Evolutionary conservation across 352 stramenopile species (phyloP).

Genomic region (Blastocystis sp.): DNA sequence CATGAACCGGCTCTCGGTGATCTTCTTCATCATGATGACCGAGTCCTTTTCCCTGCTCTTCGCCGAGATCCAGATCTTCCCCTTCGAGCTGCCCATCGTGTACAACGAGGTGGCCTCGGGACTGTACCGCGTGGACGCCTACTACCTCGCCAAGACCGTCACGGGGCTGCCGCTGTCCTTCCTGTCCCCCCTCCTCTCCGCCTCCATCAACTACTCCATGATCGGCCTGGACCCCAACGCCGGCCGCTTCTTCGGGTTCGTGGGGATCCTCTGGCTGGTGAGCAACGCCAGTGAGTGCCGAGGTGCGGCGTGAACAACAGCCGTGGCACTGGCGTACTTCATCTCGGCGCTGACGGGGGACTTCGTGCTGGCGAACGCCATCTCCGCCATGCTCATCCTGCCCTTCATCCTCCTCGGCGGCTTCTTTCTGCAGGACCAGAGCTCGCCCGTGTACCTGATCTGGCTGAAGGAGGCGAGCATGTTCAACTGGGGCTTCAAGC

Average conservation of each 20-base stretch:
- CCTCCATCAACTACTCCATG: conserved; percentile 61
- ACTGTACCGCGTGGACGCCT: conserved; percentile 59
- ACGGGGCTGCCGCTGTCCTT: conserved; percentile 44
- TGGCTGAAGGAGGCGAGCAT: conserved; percentile 67
- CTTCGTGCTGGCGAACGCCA: conserved; percentile 54
- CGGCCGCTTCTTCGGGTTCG: conserved; percentile 34
- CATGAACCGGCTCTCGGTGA: conserved; percentile 56
- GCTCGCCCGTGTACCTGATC: conserved; percentile 42
- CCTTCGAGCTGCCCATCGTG: conserved; percentile 58
- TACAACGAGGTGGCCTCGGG: conserved; percentile 65
- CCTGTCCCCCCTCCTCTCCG: conserved; percentile 46
- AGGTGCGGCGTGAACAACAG: background rate
- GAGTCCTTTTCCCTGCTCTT: conserved; percentile 64
- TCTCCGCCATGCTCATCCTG: conserved; percentile 43
- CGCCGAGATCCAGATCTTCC: conserved; percentile 65
- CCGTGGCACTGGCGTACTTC: conserved; percentile 54
- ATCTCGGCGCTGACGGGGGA: conserved; percentile 55
- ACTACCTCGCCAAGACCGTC: conserved; percentile 66
- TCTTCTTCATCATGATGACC: conserved; percentile 68
- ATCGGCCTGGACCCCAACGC: conserved; percentile 44
- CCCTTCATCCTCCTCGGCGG: conserved; percentile 63
- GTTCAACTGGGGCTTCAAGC: conserved; percentile 69
- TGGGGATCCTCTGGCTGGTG: conserved; percentile 59
- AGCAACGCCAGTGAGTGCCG: conserved; percentile 60
- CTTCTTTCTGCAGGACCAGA: conserved; percentile 59